phyloP scores from a whole-genome alignment of 495 filamentous ascomycete species.

The Penicillium pancosmium region DNA sequence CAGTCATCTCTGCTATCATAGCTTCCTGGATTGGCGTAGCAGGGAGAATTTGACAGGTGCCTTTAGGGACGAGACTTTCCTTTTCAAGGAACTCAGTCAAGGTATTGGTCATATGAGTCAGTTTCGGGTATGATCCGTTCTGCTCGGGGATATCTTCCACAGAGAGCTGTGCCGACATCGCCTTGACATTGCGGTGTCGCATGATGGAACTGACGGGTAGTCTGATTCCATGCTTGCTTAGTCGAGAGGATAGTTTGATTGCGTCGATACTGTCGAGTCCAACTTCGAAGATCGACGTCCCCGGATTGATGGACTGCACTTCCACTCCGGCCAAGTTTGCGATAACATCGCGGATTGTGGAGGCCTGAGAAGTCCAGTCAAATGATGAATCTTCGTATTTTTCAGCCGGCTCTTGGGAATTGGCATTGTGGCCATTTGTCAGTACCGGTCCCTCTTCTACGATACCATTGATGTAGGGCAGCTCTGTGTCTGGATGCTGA shows the following conservation, averaged over 20 bases:
- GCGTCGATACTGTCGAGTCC: conserved; percentile 90
- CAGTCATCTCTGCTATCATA: conserved; percentile 78
- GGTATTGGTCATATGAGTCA: conserved; percentile 34
- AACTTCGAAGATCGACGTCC: conserved; percentile 74
- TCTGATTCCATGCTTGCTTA: conserved; percentile 58
- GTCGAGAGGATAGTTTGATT: conserved; percentile 70
- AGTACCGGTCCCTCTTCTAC: neutral
- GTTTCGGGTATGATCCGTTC: conserved; percentile 12
- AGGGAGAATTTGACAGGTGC: conserved; percentile 60
- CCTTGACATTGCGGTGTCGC: conserved; percentile 64
- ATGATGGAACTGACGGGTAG: conserved; percentile 70
- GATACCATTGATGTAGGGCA: conserved; percentile 20
- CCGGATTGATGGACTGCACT: conserved; percentile 50
- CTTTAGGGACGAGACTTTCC: conserved; percentile 28
- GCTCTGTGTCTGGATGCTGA: conserved; percentile 18
- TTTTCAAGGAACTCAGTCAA: conserved; percentile 37
- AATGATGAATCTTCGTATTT: conserved; percentile 32
- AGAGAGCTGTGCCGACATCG: conserved; percentile 42
- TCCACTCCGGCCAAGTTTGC: conserved; percentile 59
- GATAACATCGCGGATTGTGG: conserved; percentile 58
- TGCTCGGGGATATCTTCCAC: conserved; percentile 6
- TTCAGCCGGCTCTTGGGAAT: neutral
- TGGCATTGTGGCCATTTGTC: conserved; percentile 9
- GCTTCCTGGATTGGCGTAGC: conserved; percentile 79
- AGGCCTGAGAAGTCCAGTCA: conserved; percentile 55